Percentiles rank a stretch among this genome's conserved stretches.
Evolutionary conservation across 2,329 filamentous ascomycete species (phyloP).

Genomic region (Capronia americana): DNA sequence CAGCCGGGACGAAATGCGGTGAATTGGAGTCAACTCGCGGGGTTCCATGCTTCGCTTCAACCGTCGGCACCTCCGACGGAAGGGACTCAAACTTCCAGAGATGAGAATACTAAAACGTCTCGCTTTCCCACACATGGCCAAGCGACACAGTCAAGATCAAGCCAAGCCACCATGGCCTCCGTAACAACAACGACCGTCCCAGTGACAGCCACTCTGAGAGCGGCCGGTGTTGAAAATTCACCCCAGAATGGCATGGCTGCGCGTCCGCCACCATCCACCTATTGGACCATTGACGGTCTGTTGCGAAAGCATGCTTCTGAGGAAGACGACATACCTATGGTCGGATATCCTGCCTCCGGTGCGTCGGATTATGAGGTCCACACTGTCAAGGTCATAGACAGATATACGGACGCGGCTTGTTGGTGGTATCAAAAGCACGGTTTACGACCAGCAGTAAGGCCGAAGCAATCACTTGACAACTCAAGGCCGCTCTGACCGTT

Average conservation of each 20-base stretch:
- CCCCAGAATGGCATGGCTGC: conserved; percentile 4
- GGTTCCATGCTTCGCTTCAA: conserved; percentile 34
- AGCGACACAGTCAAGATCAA: not conserved
- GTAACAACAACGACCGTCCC: not conserved
- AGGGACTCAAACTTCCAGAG: not conserved
- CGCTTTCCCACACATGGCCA: not conserved
- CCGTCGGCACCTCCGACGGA: conserved; percentile 2
- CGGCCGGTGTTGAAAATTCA: not conserved
- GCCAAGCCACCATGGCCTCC: not conserved
- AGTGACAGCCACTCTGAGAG: not conserved
- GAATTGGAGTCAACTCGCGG: not conserved
- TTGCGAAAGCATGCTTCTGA: conserved; percentile 25
- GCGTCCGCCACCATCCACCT: not conserved
- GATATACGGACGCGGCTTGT: conserved; percentile 29
- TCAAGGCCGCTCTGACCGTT: not conserved
- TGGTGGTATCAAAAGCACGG: conserved; percentile 29
- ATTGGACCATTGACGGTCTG: conserved; percentile 30
- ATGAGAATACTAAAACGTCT: not conserved
- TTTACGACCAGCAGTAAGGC: conserved; percentile 23
- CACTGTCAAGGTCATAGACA: conserved; percentile 25
- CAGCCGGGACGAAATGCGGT: not conserved
- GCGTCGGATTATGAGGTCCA: conserved; percentile 27
- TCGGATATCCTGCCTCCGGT: conserved; percentile 30
- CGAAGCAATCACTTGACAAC: conserved; percentile 13
- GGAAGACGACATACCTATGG: conserved; percentile 16